phyloP scores from a whole-genome alignment of 768 basidiomycete species.

The Heimioporus sp. region DNA sequence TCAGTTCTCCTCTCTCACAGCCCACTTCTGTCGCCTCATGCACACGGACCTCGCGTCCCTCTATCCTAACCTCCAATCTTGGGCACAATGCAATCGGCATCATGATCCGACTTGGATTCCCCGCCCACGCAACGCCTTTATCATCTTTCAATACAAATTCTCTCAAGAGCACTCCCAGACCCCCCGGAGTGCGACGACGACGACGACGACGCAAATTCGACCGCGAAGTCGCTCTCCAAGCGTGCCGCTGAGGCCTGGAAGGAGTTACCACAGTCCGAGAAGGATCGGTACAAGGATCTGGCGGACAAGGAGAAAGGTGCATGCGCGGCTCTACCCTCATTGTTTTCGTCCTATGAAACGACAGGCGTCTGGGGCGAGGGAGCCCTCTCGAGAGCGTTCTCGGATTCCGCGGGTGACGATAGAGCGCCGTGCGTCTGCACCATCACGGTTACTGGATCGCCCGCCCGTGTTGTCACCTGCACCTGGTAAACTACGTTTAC shows the following conservation, averaged over 20 bases:
- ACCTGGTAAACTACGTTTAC: conserved; percentile 1
- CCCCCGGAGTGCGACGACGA: conserved; percentile 37
- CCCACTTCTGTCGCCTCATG: neutral
- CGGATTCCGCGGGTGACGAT: neutral
- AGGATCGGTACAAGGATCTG: conserved; percentile 46
- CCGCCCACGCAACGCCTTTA: conserved; percentile 69
- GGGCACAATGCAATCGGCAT: conserved; percentile 37
- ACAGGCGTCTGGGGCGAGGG: conserved; percentile 19
- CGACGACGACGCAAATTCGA: conserved; percentile 14
- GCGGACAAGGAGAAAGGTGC: conserved; percentile 59
- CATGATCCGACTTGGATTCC: conserved; percentile 59
- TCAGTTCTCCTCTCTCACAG: neutral
- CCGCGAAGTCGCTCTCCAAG: conserved; percentile 65
- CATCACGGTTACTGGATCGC: neutral
- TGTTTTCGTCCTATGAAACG: conserved; percentile 60
- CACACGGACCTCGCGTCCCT: neutral
- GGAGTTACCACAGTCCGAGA: conserved; percentile 47
- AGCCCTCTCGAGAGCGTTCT: conserved; percentile 13
- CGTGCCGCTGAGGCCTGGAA: conserved; percentile 78
- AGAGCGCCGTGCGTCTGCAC: conserved; percentile 1
- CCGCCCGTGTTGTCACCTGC: conserved; percentile 19
- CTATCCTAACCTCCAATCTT: conserved; percentile 35
- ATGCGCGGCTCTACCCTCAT: conserved; percentile 54
- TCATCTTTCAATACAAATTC: conserved; percentile 71
- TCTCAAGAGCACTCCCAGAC: conserved; percentile 43